Conservation (phyloP, 1,284 basidiomycete genomes). For the Schizophyllum amplum region DNA sequence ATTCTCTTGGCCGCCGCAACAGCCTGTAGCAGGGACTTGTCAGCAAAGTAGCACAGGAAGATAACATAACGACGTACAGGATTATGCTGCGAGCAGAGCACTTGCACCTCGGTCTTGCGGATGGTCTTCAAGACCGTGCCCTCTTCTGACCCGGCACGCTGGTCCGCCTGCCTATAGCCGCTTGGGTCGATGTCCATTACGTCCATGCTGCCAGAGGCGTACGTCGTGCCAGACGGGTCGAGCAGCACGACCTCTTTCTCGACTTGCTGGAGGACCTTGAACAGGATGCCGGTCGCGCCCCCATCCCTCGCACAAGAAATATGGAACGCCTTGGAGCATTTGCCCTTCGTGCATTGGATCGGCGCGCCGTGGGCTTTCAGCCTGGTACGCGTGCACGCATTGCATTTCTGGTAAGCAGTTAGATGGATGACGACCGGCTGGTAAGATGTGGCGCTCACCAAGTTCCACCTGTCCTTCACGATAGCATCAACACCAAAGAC, state of each 20-base stretch:
- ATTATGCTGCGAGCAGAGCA: constrained; percentile 77
- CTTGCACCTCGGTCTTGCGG: constrained; percentile 63
- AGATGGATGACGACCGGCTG: constrained; percentile 6
- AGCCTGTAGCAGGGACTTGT: constrained; percentile 31
- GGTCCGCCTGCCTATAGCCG: constrained; percentile 20
- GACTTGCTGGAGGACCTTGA: constrained; percentile 55
- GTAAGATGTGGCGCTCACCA: constrained; percentile 45
- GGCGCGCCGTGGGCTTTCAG: constrained; percentile 79
- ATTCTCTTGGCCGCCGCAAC: constrained; percentile 66
- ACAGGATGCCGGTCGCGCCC: constrained; percentile 44
- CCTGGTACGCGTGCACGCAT: constrained; percentile 63
- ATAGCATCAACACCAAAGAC: constrained; percentile 22
- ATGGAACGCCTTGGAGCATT: constrained; percentile 90
- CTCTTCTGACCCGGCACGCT: neutral
- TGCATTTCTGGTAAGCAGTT: constrained; percentile 66
- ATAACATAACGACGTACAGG: constrained; percentile 45
- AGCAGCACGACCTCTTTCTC: constrained; percentile 70
- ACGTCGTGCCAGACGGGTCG: constrained; percentile 3
- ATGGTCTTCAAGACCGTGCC: constrained; percentile 47
- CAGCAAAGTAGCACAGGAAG: neutral
- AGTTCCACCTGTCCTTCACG: constrained; percentile 76
- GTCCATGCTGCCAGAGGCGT: constrained; percentile 8
- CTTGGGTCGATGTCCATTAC: constrained; percentile 1
- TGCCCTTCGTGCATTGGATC: constrained; percentile 90
- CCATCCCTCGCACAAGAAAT: constrained; percentile 79